Evolutionary conservation across 306 rosid genomes (phyloP).

Genomic region (Dryas drummondii): DNA sequence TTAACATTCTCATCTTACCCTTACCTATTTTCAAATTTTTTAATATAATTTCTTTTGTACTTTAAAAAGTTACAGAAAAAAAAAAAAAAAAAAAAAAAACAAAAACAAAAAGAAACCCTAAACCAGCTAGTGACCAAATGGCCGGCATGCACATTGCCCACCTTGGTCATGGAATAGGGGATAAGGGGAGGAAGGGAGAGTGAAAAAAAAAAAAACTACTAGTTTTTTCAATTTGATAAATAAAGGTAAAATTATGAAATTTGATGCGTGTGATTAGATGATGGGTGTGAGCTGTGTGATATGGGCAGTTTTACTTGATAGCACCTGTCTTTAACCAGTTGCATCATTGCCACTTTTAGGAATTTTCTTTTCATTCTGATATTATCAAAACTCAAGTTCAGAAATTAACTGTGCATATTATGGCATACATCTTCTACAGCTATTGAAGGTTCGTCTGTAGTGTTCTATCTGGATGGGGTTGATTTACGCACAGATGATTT

Average conservation of each 20-base stretch:
- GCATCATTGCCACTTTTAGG: background rate
- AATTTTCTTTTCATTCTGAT: background rate
- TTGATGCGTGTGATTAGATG: background rate
- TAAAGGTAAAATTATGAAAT: background rate
- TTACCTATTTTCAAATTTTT: no score
- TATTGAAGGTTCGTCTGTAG: conserved; percentile 74
- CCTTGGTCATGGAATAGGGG: background rate
- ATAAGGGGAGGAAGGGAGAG: background rate
- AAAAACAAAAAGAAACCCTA: no score
- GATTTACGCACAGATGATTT: conserved; percentile 46
- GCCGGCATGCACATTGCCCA: background rate
- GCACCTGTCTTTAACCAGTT: background rate
- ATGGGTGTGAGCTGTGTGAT: no score
- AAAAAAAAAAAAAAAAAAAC: no score
- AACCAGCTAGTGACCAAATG: no score
- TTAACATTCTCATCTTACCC: no score
- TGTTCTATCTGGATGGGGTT: conserved; percentile 60
- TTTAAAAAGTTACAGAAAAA: no score
- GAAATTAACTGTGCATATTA: conserved; percentile 23
- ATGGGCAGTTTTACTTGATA: background rate
- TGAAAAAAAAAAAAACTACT: background rate
- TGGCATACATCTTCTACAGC: conserved; percentile 48
- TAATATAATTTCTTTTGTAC: no score
- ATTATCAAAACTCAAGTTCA: background rate
- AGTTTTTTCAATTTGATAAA: background rate